Conservation (phyloP, 2,329 filamentous ascomycete genomes). For the Lasiodiplodia sp. region DNA sequence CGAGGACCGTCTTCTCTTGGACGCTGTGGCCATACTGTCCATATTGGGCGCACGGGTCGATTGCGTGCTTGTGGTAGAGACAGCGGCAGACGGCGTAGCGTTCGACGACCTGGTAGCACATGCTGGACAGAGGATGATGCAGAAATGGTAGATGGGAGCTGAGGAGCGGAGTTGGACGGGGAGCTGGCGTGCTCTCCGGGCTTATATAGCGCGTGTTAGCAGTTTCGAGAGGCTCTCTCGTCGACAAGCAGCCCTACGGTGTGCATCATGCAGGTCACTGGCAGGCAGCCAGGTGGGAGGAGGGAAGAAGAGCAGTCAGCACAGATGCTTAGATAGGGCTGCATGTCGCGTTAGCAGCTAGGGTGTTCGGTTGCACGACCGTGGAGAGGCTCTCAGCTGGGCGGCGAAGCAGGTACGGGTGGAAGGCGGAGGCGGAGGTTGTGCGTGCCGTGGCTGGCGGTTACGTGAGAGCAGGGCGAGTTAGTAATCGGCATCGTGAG, state of each 20-base stretch:
- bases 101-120: slow-evolving; percentile 90
- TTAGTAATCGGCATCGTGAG: slow-evolving; percentile 14
- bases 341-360: slow-evolving; percentile 25
- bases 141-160: neutral
- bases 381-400: slow-evolving; percentile 27
- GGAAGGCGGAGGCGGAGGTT: slow-evolving; percentile 12
- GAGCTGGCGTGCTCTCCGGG: neutral
- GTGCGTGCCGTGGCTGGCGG: slow-evolving; percentile 16
- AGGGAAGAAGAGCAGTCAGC: slow-evolving; percentile 20
- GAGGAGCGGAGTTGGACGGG: slow-evolving; percentile 1
- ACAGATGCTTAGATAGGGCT: slow-evolving; percentile 30
- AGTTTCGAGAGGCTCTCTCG: slow-evolving; percentile 19
- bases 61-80: slow-evolving; percentile 84
- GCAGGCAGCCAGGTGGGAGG: slow-evolving; percentile 26
- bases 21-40: slow-evolving; percentile 75
- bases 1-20: slow-evolving; percentile 77
- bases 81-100: slow-evolving; percentile 87
- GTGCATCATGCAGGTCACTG: slow-evolving; percentile 27
- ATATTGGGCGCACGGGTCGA: slow-evolving; percentile 81
- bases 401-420: slow-evolving; percentile 18
- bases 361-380: slow-evolving; percentile 21
- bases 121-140: slow-evolving; percentile 44
- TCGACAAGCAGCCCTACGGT: slow-evolving; percentile 28
- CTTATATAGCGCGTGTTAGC: slow-evolving; percentile 27
- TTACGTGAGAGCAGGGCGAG: slow-evolving; percentile 24